Evolutionary conservation across 768 basidiomycete genomes (phyloP).

Genomic region (Kwoniella shandongensis): DNA sequence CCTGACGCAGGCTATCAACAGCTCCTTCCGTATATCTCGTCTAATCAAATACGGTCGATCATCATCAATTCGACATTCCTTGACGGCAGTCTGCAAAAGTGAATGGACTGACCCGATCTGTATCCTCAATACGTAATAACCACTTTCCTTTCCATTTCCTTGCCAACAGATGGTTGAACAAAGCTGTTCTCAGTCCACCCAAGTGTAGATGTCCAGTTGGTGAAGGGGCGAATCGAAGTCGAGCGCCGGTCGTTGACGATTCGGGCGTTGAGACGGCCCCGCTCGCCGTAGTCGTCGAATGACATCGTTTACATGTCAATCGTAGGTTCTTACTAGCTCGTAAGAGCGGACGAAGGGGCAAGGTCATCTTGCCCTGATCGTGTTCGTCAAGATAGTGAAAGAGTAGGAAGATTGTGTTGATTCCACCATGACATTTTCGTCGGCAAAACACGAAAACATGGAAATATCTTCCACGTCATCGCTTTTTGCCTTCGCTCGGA

Average conservation of each 20-base stretch:
- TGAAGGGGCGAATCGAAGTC: slow-evolving; percentile 92
- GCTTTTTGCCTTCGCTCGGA: background rate
- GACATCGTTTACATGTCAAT: slow-evolving; percentile 8
- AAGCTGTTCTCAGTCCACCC: slow-evolving; percentile 87
- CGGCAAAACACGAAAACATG: slow-evolving; percentile 3
- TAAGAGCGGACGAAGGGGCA: too few species aligned
- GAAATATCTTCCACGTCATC: slow-evolving; percentile 22
- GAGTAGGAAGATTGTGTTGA: too few species aligned
- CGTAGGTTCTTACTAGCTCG: background rate
- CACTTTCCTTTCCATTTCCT: slow-evolving; percentile 79
- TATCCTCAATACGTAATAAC: slow-evolving; percentile 92
- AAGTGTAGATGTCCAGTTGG: slow-evolving; percentile 93
- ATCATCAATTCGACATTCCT: background rate
- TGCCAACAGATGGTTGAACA: slow-evolving; percentile 88
- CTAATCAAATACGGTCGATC: slow-evolving; percentile 2
- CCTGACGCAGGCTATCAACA: slow-evolving; percentile 72
- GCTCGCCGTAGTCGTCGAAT: slow-evolving; percentile 9
- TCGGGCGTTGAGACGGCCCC: background rate
- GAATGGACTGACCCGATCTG: slow-evolving; percentile 68
- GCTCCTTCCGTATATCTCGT: slow-evolving; percentile 61
- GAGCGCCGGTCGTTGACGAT: background rate
- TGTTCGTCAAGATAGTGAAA: too few species aligned
- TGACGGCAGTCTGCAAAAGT: background rate
- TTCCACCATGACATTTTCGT: slow-evolving; percentile 1
- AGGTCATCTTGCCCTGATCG: too few species aligned